Percentiles rank a stretch among this genome's conserved stretches.
Evolutionary conservation across 2,329 filamentous ascomycete genomes (phyloP).

Genomic region (Hypomyces perniciosus): DNA sequence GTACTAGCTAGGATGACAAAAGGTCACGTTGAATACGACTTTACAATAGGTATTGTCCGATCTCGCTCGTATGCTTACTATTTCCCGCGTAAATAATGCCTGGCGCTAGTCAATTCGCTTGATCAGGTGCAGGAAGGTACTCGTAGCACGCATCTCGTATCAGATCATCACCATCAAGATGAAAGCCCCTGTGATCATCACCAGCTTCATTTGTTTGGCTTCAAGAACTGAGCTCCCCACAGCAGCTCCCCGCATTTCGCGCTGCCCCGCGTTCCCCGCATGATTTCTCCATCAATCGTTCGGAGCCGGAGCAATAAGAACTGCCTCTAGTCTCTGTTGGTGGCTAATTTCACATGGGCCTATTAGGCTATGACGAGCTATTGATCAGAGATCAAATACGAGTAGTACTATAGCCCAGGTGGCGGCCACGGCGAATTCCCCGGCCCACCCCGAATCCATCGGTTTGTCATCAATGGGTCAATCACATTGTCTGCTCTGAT

Average conservation of each 20-base stretch:
- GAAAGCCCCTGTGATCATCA: background rate
- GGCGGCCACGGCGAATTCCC: background rate
- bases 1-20: too few species aligned
- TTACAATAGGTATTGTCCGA: too few species aligned
- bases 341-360: background rate
- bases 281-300: background rate
- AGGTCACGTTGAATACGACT: too few species aligned
- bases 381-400: background rate
- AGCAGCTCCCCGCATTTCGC: background rate
- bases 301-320: background rate
- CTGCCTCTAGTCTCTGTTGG: background rate
- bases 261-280: background rate
- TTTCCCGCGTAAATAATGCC: too few species aligned
- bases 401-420: background rate
- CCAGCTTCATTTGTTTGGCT: background rate
- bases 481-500: background rate
- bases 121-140: too few species aligned
- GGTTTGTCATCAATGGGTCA: background rate
- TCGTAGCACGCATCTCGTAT: background rate
- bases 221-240: background rate
- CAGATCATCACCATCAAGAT: background rate
- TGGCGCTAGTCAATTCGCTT: too few species aligned
- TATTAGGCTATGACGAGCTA: background rate
- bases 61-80: too few species aligned
- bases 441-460: background rate